Percentiles rank a stretch among this genome's conserved stretches.
Evolutionary conservation across 495 filamentous ascomycete species (phyloP).

Genomic region (Neurospora intermedia): DNA sequence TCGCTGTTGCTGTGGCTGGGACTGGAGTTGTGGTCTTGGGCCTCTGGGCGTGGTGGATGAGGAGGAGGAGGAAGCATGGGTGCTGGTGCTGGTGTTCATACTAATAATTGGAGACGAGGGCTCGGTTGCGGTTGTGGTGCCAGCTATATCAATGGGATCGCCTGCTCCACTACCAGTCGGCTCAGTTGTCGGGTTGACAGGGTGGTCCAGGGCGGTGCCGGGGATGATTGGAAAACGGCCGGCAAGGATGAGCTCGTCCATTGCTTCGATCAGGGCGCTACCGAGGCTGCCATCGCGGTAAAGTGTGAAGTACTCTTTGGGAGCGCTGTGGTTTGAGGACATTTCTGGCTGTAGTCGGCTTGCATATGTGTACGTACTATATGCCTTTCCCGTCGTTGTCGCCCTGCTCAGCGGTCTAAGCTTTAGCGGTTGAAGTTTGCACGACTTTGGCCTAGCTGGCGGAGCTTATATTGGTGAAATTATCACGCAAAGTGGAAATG

Average conservation of each 20-base stretch:
- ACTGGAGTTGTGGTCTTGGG: not conserved
- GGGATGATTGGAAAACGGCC: not conserved
- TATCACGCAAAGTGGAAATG: not conserved
- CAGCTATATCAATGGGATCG: not conserved
- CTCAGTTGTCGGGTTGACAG: not conserved
- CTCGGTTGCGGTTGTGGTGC: not conserved
- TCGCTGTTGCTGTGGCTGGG: not conserved
- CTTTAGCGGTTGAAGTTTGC: not conserved
- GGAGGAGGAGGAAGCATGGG: not conserved
- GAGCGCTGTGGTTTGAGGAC: not conserved
- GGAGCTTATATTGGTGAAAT: not conserved
- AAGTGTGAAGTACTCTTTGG: not conserved
- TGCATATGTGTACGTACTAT: not conserved
- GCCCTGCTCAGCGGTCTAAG: not conserved
- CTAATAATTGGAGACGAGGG: not conserved
- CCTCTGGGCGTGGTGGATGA: not conserved
- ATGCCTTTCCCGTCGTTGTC: not conserved
- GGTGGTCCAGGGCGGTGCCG: not conserved
- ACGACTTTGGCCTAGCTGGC: not conserved
- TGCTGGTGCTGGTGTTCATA: not conserved
- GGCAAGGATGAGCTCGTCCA: not conserved
- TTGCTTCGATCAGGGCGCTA: not conserved
- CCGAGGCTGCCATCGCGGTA: slow-evolving; percentile 3
- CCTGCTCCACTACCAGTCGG: not conserved
- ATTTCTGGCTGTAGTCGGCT: not conserved